phyloP scores from a whole-genome alignment of 2,329 filamentous ascomycete genomes.

The Sporothrix schenckii region DNA sequence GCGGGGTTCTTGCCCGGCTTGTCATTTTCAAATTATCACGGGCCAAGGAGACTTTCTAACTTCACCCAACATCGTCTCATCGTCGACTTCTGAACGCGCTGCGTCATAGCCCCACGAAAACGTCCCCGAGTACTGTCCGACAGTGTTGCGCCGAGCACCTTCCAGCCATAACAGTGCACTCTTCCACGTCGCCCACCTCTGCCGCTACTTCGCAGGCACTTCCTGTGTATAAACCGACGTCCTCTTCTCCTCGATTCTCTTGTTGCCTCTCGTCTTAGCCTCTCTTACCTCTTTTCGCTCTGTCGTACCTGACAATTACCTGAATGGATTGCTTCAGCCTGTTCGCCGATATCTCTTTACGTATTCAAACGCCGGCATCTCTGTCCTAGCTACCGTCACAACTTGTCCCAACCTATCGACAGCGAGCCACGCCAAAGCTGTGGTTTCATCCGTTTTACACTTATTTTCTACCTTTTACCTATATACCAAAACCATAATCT shows the following conservation, averaged over 20 bases:
- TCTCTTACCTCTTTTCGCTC: too few species aligned
- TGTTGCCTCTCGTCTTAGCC: too few species aligned
- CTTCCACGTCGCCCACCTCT: neutral
- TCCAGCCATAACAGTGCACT: neutral
- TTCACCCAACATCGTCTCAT: neutral
- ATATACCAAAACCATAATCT: neutral
- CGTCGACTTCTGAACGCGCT: neutral
- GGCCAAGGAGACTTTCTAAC: too few species aligned
- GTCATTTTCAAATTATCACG: neutral
- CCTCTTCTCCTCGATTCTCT: too few species aligned
- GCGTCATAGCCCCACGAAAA: too few species aligned
- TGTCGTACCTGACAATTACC: neutral
- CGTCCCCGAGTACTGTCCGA: too few species aligned
- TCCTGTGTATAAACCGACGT: too few species aligned
- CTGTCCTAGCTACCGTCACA: neutral
- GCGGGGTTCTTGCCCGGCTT: constrained; percentile 17
- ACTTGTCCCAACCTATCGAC: neutral
- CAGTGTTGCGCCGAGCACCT: too few species aligned
- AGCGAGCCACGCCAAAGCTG: neutral
- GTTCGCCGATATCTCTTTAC: neutral
- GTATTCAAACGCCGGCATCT: neutral
- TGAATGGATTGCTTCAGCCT: constrained; percentile 12
- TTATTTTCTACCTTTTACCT: neutral
- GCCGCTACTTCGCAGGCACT: too few species aligned
- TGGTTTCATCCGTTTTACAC: too few species aligned